Percentiles rank a stretch among this genome's conserved stretches.
phyloP scores from a whole-genome alignment of 371 early-diverging fungal species.

The Smittium mucronatum region DNA sequence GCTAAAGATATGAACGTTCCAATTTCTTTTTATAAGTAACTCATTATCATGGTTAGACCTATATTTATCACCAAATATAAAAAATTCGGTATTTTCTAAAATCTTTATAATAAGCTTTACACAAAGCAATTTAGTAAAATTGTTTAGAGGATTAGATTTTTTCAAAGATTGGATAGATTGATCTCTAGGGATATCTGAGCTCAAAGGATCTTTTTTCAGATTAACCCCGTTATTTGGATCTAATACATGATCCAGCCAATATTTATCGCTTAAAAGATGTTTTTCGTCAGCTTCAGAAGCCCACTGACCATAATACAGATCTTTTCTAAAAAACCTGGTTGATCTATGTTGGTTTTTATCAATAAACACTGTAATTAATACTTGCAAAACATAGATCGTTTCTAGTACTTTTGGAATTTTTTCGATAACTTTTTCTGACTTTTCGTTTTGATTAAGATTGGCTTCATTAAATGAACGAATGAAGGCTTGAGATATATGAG shows the following conservation, averaged over 20 bases:
- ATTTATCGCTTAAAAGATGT: neutral
- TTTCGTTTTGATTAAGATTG: no score
- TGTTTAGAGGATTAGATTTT: neutral
- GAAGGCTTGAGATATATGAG: neutral
- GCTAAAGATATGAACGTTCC: neutral
- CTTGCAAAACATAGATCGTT: neutral
- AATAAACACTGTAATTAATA: neutral
- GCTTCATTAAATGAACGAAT: no score
- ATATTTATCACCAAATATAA: neutral
- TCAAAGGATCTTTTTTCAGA: no score
- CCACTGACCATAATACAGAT: slow-evolving; percentile 3
- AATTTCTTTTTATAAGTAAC: neutral
- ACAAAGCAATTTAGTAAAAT: neutral
- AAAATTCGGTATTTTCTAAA: neutral
- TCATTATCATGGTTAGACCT: neutral
- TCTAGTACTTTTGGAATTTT: neutral
- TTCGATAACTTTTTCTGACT: neutral
- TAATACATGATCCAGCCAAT: neutral
- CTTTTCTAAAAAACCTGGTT: neutral
- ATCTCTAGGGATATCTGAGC: neutral
- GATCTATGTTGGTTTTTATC: neutral
- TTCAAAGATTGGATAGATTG: neutral
- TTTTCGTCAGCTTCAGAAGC: neutral
- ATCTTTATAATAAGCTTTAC: neutral
- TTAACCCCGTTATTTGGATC: neutral